Evolutionary conservation across 257 asterid species (phyloP), one percentile per base, ranked within the genome.

Genomic region (Salvia hispanica): DNA sequence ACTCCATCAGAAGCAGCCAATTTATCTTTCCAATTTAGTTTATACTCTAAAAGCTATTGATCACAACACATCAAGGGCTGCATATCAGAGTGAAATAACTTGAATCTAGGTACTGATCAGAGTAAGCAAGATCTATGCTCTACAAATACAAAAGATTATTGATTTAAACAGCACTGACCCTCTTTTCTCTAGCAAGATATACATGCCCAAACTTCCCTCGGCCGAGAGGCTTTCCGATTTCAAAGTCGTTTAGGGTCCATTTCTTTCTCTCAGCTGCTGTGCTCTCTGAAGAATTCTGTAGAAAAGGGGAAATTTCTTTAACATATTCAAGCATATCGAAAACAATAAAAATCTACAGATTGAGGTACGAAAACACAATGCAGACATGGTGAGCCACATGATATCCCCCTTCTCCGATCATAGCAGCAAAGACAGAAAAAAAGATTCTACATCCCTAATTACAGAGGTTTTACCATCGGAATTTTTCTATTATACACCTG

Each of bases 121-220:
- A 73, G 58, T 37, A 12, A 40, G 10, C 25, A 47, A 18, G 51
- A 34, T 50, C 12, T 14, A 52, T 40, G 21, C 39, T 50, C 50
- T 33, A 62, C 6, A 14, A 33, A 37, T n/a, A 16, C 8, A 55
- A 4, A 55, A 43, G 56, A 18, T 40, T 37, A 64, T 25, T 40
- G 42, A 66, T 43, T 57, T 50, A 51, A 61, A 33, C 28, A 56
- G 34, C 31, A 77, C 80, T 48, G 11, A 86, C 97, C 96, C 82
- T 82, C 76, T 84, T 92, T 69, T 92, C 97, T 82, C 92, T 86
- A 18, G 98, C 95, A 21, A 90, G 78, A 78, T 93, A 93, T n/a
- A 93, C 99, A 52, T 88, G 99, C 7, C 99, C 99, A 76, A 93
- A 93, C 74, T 93, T 93, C 72, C 97, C 99, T 78, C 96, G 73